Percentiles rank a stretch among this genome's conserved stretches.
Conservation (phyloP, 345 rosid species). For the Brassica nigra region DNA sequence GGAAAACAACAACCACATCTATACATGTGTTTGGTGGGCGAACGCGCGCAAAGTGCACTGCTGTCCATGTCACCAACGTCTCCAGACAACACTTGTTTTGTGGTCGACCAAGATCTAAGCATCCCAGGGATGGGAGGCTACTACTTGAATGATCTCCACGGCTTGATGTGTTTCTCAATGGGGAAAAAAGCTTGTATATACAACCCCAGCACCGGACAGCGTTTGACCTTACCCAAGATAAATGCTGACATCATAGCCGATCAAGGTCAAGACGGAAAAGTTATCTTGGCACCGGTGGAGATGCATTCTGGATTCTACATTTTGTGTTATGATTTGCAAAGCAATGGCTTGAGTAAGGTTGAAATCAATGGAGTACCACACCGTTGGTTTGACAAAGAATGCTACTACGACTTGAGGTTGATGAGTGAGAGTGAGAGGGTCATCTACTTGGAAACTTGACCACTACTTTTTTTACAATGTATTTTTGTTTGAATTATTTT, state of each 20-base stretch:
- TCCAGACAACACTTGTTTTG: no score
- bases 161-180: not conserved
- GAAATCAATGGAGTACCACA: slow-evolving; percentile 21
- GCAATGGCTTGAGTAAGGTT: slow-evolving; percentile 13
- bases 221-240: not conserved
- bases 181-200: not conserved
- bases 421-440: not conserved
- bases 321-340: slow-evolving; percentile 8
- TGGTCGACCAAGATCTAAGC: not conserved
- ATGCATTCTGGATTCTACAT: not conserved
- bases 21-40: not conserved
- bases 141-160: not conserved
- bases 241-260: not conserved
- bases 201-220: not conserved
- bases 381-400: not conserved
- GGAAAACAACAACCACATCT: not conserved
- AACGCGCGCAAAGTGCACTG: not conserved
- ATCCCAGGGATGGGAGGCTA: not conserved
- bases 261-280: slow-evolving; percentile 1
- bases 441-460: slow-evolving; percentile 14
- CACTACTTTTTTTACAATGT: not conserved
- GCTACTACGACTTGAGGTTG: slow-evolving; percentile 6
- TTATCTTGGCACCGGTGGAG: slow-evolving; percentile 11
- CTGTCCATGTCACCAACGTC: not conserved
- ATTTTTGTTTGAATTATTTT: not conserved